phyloP scores from a whole-genome alignment of 2,329 filamentous ascomycete species.

The Amesomyces nigricolor region DNA sequence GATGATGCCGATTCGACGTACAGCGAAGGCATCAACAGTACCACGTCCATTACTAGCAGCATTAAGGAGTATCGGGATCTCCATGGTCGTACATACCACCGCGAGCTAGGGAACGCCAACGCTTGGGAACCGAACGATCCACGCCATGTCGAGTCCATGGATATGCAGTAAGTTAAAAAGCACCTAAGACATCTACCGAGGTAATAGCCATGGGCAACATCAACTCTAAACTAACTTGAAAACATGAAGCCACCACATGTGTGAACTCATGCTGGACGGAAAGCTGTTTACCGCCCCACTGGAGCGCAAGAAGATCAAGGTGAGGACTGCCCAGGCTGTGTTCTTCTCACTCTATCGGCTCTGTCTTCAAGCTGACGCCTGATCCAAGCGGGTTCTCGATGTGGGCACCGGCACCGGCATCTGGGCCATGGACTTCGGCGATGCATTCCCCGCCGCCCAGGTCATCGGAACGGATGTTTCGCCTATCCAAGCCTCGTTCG shows the following conservation, averaged over 20 bases:
- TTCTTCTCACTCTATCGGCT: not conserved
- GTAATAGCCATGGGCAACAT: too few species aligned
- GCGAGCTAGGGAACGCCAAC: slow-evolving; percentile 6
- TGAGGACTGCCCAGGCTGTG: not conserved
- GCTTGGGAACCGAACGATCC: slow-evolving; percentile 14
- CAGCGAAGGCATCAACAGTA: not conserved
- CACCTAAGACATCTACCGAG: not conserved
- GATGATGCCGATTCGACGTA: slow-evolving; percentile 1
- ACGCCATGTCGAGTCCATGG: slow-evolving; percentile 22
- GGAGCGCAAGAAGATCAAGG: not conserved
- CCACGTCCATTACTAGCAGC: slow-evolving; percentile 10
- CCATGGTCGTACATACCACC: slow-evolving; percentile 15
- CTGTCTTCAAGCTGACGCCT: not conserved
- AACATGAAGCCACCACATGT: slow-evolving; percentile 30
- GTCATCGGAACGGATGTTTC: slow-evolving; percentile 30
- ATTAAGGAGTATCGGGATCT: slow-evolving; percentile 13
- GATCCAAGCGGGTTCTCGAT: slow-evolving; percentile 33
- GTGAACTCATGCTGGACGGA: slow-evolving; percentile 27
- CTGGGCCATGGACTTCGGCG: slow-evolving; percentile 38
- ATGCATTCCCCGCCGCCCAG: slow-evolving; percentile 26
- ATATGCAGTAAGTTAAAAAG: slow-evolving; percentile 24
- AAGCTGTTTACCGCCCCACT: slow-evolving; percentile 32
- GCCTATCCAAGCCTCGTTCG: slow-evolving; percentile 30
- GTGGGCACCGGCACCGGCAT: slow-evolving; percentile 41
- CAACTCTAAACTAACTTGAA: too few species aligned